Conservation (phyloP, 129 eudicot species). For the Escallonia herrerae region DNA sequence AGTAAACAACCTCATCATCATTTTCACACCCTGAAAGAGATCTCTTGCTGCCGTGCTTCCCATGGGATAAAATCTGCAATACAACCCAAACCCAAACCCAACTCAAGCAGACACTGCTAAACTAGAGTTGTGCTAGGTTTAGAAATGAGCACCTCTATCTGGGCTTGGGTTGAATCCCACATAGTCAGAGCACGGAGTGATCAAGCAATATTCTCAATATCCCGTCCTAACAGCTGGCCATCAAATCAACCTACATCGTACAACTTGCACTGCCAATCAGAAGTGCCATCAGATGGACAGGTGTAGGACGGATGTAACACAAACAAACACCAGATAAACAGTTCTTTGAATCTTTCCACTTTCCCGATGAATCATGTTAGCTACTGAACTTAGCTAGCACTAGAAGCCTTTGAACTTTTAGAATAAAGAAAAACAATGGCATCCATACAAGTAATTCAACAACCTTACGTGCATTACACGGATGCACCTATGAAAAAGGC, state of each 20-base stretch:
- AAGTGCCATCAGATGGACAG: constrained; percentile 3
- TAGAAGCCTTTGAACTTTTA: background rate
- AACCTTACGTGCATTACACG: background rate
- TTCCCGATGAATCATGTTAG: background rate
- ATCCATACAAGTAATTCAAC: background rate
- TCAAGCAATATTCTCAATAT: constrained; percentile 2
- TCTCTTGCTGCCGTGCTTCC: background rate
- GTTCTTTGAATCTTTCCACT: background rate
- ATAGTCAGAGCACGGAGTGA: background rate
- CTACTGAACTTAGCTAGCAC: background rate
- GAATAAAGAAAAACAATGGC: background rate
- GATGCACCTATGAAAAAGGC: background rate
- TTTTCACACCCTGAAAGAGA: background rate
- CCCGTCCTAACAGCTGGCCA: background rate
- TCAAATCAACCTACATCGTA: constrained; percentile 7
- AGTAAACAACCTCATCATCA: no score
- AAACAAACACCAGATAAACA: background rate
- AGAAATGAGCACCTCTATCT: constrained; percentile 9
- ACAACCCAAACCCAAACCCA: constrained; percentile 4
- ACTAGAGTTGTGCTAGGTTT: constrained; percentile 6
- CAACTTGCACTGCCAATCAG: constrained; percentile 7
- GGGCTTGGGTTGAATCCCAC: constrained; percentile 9
- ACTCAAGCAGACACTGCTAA: constrained; percentile 5
- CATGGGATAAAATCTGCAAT: background rate
- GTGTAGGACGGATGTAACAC: background rate